Percentiles rank a stretch among this genome's conserved stretches.
Evolutionary conservation across 139 green algal genomes (phyloP).

Genomic region (Chlorella sp.): DNA sequence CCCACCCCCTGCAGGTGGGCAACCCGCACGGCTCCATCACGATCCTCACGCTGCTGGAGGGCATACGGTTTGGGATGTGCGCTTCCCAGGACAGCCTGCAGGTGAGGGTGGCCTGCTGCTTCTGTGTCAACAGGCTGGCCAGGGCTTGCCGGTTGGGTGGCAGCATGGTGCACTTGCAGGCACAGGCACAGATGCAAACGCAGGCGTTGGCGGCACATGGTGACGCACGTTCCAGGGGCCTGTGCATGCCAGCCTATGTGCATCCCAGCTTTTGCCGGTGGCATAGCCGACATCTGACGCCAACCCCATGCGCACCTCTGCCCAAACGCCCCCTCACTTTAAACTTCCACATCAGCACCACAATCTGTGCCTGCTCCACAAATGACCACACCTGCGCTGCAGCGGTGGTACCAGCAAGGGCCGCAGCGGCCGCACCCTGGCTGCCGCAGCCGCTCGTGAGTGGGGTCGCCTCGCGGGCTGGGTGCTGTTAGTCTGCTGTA

Average conservation of each 20-base stretch:
- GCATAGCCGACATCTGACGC: no score
- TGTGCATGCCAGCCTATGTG: no score
- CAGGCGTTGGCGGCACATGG: no score
- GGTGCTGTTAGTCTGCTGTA: neutral
- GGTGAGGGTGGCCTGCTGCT: neutral
- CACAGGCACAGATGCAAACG: neutral
- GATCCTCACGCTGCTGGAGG: slow-evolving; percentile 71
- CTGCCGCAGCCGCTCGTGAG: slow-evolving; percentile 16
- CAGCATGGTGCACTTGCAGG: neutral
- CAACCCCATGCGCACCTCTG: neutral
- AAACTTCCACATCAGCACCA: no score
- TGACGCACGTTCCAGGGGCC: no score
- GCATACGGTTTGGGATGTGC: slow-evolving; percentile 68
- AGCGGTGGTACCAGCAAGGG: slow-evolving; percentile 47
- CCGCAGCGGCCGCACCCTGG: slow-evolving; percentile 32
- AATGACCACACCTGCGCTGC: no score
- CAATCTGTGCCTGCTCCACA: no score
- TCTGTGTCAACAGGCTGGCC: neutral
- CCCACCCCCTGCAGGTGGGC: slow-evolving; percentile 5
- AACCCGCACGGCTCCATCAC: slow-evolving; percentile 57
- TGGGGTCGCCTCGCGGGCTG: neutral
- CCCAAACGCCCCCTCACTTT: neutral
- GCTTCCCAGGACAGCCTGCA: slow-evolving; percentile 42
- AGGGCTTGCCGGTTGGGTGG: neutral
- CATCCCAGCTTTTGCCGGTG: no score